Evolutionary conservation across 169 alveolate species (phyloP), one percentile per base, ranked within the genome.

Genomic region (Cryptosporidium sp.): DNA sequence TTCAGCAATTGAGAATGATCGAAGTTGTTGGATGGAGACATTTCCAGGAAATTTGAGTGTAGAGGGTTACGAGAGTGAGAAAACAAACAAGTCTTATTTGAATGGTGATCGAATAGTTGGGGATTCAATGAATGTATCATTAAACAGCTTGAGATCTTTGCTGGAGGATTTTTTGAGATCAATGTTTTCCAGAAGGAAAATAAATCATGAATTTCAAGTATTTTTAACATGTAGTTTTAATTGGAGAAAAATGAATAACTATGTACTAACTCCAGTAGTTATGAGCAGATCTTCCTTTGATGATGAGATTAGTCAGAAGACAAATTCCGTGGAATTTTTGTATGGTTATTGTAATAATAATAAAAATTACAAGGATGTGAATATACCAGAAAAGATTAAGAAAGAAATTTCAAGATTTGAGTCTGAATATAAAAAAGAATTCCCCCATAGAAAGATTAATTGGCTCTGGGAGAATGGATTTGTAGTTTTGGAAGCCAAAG

Each of bases 391-490:
- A 14, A 37, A 29, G 39, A 48, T 80, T 21, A 65, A 65, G 33
- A 21, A 23, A 4, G 80, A 80, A 21, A 61, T 80, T 26, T 14
- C 12, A 12, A 37, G 44, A 39, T 61, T 80, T 65, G 89, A 80
- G 16, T 16, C 10, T 5, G 56, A 67, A 31, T 80, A 80, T 48
- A 80, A 31, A 12, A 62, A 10, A 44, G 60, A 39, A 3, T 80
- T 61, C 45, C 89, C 89, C 10, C 69, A 80, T n/a, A 80, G 89
- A 48, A 80, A 65, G 60, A 37, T 80, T 31, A 62, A 21, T 35
- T 80, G 89, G 89, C 39, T 80, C n/a, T 80, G 72, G 48, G 89
- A 80, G 18, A 62, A 44, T n/a, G 89, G 89, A 8, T 80, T 80
- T 80, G 73, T 44, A 26, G 39, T 62, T 61, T 62, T 80, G 35